Percentiles rank a stretch among this genome's conserved stretches.
phyloP scores from a whole-genome alignment of 164 flowering plant species.

The Macadamia integrifolia region DNA sequence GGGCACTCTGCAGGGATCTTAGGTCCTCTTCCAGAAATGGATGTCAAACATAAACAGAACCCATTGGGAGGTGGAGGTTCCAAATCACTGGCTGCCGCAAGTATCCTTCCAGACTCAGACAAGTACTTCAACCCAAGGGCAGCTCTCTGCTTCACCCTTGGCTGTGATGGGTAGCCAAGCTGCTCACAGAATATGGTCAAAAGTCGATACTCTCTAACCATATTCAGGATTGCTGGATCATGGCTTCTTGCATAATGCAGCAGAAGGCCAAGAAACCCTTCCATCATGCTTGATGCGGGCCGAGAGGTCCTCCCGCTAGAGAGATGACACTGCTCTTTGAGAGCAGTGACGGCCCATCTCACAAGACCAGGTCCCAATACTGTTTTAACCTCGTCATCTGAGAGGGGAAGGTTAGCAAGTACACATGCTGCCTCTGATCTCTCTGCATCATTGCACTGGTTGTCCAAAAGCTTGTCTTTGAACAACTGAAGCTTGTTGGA shows the following conservation, averaged over 20 bases:
- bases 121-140: constrained; percentile 47
- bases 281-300: constrained; percentile 28
- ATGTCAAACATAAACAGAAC: constrained; percentile 27
- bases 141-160: constrained; percentile 43
- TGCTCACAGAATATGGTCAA: constrained; percentile 35
- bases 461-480: constrained; percentile 34
- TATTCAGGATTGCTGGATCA: constrained; percentile 26
- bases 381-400: constrained; percentile 41
- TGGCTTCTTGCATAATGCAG: constrained; percentile 35
- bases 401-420: constrained; percentile 47
- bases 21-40: constrained; percentile 34
- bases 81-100: constrained; percentile 14
- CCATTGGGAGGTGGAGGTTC: constrained; percentile 35
- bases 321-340: constrained; percentile 24
- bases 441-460: constrained; percentile 27
- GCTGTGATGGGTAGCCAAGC: constrained; percentile 24
- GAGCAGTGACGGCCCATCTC: constrained; percentile 30
- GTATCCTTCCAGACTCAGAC: constrained; percentile 33
- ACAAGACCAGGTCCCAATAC: constrained; percentile 34
- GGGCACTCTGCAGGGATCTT: constrained; percentile 32
- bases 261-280: constrained; percentile 57
- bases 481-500: constrained; percentile 29
- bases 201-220: constrained; percentile 32
- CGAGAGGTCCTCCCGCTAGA: constrained; percentile 21
- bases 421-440: constrained; percentile 48